Evolutionary conservation across 305 asterid species (phyloP), one percentile per base, ranked within the genome.

Genomic region (Andrographis paniculata): DNA sequence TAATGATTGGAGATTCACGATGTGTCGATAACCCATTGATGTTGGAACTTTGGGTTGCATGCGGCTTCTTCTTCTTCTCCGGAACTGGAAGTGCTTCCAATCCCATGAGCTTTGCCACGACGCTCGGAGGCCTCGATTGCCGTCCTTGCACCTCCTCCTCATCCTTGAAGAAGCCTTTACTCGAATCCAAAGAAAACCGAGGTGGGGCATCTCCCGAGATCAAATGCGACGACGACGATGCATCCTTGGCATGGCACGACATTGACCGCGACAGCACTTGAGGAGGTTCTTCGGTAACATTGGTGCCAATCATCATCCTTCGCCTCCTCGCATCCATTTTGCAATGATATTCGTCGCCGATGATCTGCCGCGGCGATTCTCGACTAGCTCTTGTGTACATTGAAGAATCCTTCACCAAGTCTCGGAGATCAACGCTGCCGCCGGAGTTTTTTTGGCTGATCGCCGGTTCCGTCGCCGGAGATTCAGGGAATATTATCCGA

Each of bases 51-150:
- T 33, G 12, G 82, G 50, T 61, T 65, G 55, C 70, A 64, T 47
- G 41, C 48, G 37, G 48, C 58, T 67, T 69, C 46, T 14, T 39
- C 42, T 14, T 52, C 52, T 1, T 35, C 62, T 48, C 70, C 56
- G 45, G 67, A 48, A 61, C 72, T 70, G 89, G 83, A 56, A 79
- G 49, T 19, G 74, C 40, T 48, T 76, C 86, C 58, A 82, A 59
- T 22, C 94, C 94, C 94, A 82, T 82, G 45, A 82, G 78, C 73
- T 76, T 82, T 23, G 89, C 94, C 37, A 82, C 82, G 28, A 82
- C 78, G 60, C 89, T 76, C 17, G 89, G 80, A 52, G 78, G 80
- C 40, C 80, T 71, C 15, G 68, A 11, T 33, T 33, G 38, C 14
- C n/a, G 38, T 10, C n/a, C 38, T 56, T n/a, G n/a, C n/a, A n/a